Conservation (phyloP, 2,329 filamentous ascomycete species). For the Aspergillus amoenus region DNA sequence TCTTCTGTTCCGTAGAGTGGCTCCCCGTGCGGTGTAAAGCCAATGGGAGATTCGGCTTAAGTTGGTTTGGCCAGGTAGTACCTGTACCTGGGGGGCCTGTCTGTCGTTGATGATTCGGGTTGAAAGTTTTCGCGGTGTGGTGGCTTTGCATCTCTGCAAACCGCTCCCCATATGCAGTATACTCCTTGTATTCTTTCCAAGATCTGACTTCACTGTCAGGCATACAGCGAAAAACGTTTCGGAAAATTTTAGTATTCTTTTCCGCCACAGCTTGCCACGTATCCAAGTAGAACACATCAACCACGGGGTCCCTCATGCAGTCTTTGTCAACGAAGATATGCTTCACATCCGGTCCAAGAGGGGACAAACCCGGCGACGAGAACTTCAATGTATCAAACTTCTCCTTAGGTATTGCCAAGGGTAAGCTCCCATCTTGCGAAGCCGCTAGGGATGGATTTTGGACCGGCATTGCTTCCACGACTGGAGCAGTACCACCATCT, state of each 20-base stretch:
- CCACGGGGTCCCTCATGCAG: slow-evolving; percentile 90
- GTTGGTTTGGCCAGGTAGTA: slow-evolving; percentile 22
- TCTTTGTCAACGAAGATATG: slow-evolving; percentile 76
- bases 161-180: slow-evolving; percentile 70
- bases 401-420: slow-evolving; percentile 47
- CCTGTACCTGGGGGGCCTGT: slow-evolving; percentile 41
- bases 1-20: slow-evolving; percentile 30
- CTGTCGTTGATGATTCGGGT: slow-evolving; percentile 43
- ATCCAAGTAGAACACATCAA: slow-evolving; percentile 78
- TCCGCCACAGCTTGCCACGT: slow-evolving; percentile 83
- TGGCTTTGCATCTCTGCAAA: slow-evolving; percentile 69
- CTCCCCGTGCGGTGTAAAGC: slow-evolving; percentile 32
- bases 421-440: slow-evolving; percentile 73
- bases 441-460: slow-evolving; percentile 68
- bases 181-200: slow-evolving; percentile 92
- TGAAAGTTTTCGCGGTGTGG: slow-evolving; percentile 50
- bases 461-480: slow-evolving; percentile 25
- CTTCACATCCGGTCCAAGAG: slow-evolving; percentile 64
- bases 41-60: slow-evolving; percentile 25
- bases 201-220: slow-evolving; percentile 91
- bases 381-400: slow-evolving; percentile 51
- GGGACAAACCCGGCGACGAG: slow-evolving; percentile 46
- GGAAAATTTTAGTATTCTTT: slow-evolving; percentile 94
- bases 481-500: slow-evolving; percentile 20
- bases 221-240: slow-evolving; percentile 93